These are phyloP conservation scores for Erythrophleum fordii DNA, from an alignment of 306 rosid genomes.

Conservation along the genomic window DNA sequence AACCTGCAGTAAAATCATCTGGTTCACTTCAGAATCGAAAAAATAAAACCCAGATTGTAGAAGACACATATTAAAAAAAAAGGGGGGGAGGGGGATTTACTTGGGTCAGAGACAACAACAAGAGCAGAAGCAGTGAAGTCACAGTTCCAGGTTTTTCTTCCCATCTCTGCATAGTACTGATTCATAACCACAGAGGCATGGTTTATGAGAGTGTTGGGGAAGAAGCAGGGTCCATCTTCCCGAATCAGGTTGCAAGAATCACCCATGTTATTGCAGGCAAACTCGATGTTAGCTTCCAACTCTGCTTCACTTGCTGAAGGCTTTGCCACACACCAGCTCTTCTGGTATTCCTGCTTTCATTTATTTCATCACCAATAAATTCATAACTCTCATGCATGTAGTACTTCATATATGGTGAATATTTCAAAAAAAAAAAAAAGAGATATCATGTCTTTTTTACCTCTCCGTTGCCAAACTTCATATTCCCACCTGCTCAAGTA, in stretches of 20 bases:
- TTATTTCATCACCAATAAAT: background rate
- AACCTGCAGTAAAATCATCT: conserved; percentile 27
- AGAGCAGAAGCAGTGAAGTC: conserved; percentile 42
- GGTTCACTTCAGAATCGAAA: background rate
- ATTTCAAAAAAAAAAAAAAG: background rate
- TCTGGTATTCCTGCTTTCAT: background rate
- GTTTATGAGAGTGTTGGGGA: conserved; percentile 35
- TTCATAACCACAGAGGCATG: conserved; percentile 62
- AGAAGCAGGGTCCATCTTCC: conserved; percentile 42
- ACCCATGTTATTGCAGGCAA: conserved; percentile 15
- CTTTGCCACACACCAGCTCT: conserved; percentile 49
- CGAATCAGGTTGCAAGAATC: conserved; percentile 34
- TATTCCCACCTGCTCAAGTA: conserved; percentile 31
- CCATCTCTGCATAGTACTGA: conserved; percentile 39
- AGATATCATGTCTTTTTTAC: background rate
- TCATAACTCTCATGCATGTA: too few relatives aligned
- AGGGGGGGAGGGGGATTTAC: conserved; percentile 3
- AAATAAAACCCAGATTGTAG: background rate
- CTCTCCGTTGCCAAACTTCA: conserved; percentile 38
- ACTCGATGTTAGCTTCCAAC: conserved; percentile 31
- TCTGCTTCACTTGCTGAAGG: conserved; percentile 30
- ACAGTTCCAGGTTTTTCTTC: conserved; percentile 41
- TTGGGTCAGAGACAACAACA: conserved; percentile 41
- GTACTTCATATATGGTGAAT: too few relatives aligned
- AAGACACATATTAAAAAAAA: background rate